Base-by-base conservation (phyloP, 129 eudicot species). In the Kitagawia praeruptora region DNA sequence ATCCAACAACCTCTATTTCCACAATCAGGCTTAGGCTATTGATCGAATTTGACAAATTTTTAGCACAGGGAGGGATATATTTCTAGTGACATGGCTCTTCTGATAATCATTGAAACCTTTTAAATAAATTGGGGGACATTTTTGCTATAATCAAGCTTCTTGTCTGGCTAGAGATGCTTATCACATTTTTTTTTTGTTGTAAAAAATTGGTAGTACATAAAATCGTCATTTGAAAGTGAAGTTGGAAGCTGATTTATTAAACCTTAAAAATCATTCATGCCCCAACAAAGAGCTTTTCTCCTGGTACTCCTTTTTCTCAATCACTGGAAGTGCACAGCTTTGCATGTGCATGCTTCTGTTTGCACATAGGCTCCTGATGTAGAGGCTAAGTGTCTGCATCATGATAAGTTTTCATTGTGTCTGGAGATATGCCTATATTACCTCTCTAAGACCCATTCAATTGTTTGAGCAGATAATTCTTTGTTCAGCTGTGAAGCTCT, bases 401-500 rank as follows among this genome's bases (percentile, higher is more conserved):
- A 41, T 40, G 48, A 38, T 71, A 40, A 28, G 13, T 18, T 71
- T 71, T 40, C 49, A 21, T 23, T 72, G 75, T 23, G 8, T 25
- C 25, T 11, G 34, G 27, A 72, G 14, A 38, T 54, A 39, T 23
- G 16, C 31, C 34, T 38, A 13, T 23, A 72, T 71, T 41, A 72
- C 46, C 54, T n/a, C 37, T 13, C 51, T 73, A 12, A 73, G 28
- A 73, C 21, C 23, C 18, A 23, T 44, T 44, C 44, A 23, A 73
- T 23, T n/a, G 74, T 80, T 80, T 84, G 80, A 48, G 67, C 88
- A 96, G 99, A 89, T 96, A 76, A 82, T 96, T 67, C 96, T 96
- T 3, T 96, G 99, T 83, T 96, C 99, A 48, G 92, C 91, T 37
- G 97, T 88, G 81, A 92, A 90, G 93, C 93, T 90, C 81, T 90